Conservation (phyloP, 2,329 filamentous ascomycete genomes). For the Sclerotinia borealis region DNA sequence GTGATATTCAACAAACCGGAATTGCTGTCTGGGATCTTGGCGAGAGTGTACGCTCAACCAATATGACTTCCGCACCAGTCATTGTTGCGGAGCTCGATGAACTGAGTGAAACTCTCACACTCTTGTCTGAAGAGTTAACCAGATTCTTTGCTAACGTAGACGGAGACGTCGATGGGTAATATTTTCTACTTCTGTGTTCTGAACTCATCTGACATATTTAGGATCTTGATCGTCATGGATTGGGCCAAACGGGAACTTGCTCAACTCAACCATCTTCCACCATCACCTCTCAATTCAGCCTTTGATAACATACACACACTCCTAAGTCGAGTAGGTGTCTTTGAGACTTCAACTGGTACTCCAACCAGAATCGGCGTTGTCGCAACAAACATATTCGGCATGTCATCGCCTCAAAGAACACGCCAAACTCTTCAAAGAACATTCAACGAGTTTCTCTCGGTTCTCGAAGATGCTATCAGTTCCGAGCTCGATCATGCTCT, state of each 20-base stretch:
- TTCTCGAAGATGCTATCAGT: slow-evolving; percentile 84
- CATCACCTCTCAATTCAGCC: slow-evolving; percentile 59
- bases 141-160: slow-evolving; percentile 92
- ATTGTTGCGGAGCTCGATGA: slow-evolving; percentile 84
- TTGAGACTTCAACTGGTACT: slow-evolving; percentile 47
- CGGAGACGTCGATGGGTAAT: slow-evolving; percentile 77
- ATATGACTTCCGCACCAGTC: slow-evolving; percentile 82
- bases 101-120: slow-evolving; percentile 78
- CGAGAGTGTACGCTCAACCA: slow-evolving; percentile 81
- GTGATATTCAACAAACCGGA: slow-evolving; percentile 82
- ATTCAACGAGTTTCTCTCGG: slow-evolving; percentile 79
- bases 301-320: slow-evolving; percentile 81
- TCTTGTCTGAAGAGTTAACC: slow-evolving; percentile 76
- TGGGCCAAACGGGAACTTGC: slow-evolving; percentile 85
- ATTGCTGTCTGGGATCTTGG: slow-evolving; percentile 92
- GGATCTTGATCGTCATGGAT: slow-evolving; percentile 91
- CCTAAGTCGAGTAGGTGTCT: slow-evolving; percentile 57
- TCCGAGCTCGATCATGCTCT: slow-evolving; percentile 76
- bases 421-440: slow-evolving; percentile 76
- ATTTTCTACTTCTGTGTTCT: slow-evolving; percentile 24
- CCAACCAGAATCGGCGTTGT: slow-evolving; percentile 65
- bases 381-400: slow-evolving; percentile 69
- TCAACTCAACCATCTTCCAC: slow-evolving; percentile 56
- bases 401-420: slow-evolving; percentile 74
- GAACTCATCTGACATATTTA: slow-evolving; percentile 32